These are phyloP conservation scores for Curvularia lunata DNA, from an alignment of 2,329 filamentous ascomycete genomes.

Conservation along the genomic window DNA sequence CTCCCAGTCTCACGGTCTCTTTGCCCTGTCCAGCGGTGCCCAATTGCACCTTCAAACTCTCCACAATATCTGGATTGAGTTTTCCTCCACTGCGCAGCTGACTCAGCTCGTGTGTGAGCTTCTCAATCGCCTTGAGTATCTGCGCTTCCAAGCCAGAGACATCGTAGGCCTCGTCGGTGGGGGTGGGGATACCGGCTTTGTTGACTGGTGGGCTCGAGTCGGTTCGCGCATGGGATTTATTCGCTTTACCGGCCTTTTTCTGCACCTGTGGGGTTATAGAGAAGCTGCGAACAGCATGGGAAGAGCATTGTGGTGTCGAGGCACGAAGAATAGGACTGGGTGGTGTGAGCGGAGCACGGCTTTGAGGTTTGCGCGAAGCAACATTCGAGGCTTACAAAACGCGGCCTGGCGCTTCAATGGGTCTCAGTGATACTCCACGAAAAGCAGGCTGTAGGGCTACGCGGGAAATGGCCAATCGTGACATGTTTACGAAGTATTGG, in stretches of 20 bases:
- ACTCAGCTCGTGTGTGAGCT: conserved; percentile 65
- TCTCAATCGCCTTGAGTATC: conserved; percentile 62
- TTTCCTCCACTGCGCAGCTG: conserved; percentile 68
- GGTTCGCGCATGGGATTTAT: conserved; percentile 46
- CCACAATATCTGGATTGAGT: conserved; percentile 67
- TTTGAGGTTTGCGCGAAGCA: neutral
- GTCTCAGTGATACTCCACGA: conserved; percentile 19
- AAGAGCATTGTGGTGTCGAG: conserved; percentile 18
- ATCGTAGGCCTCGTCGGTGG: conserved; percentile 64
- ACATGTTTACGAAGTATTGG: conserved; percentile 28
- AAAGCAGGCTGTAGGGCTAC: conserved; percentile 28
- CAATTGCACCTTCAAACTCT: conserved; percentile 65
- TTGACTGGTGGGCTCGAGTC: conserved; percentile 43
- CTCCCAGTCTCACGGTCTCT: conserved; percentile 61
- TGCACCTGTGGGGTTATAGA: conserved; percentile 50
- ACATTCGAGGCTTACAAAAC: conserved; percentile 30
- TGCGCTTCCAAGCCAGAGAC: conserved; percentile 63
- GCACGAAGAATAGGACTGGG: conserved; percentile 14
- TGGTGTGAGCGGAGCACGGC: conserved; percentile 18
- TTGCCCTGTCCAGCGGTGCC: conserved; percentile 55
- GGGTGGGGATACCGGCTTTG: conserved; percentile 35
- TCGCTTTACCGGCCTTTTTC: conserved; percentile 63
- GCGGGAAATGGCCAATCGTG: conserved; percentile 33
- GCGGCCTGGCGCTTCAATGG: conserved; percentile 35
- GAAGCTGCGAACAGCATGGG: conserved; percentile 45